Evolutionary conservation across 2,329 filamentous ascomycete genomes (phyloP), one percentile per base, ranked within the genome.

Genomic region (Helotiales sp.): DNA sequence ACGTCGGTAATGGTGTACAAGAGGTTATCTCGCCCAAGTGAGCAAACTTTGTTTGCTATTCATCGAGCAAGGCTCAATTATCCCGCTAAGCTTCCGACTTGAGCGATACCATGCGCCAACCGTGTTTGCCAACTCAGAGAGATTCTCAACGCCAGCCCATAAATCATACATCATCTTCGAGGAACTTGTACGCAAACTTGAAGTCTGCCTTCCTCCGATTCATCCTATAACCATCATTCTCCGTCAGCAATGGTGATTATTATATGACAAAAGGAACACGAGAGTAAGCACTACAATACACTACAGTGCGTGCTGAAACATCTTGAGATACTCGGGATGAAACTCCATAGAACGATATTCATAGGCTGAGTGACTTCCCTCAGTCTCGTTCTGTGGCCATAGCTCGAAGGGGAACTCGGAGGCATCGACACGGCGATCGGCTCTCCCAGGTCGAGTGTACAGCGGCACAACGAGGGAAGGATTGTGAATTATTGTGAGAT

Each of bases 161-260:
- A 65, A 67, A 84, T 79, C 71, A 88, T 69, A 96, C 83, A 75
- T 97, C 93, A 72, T 98, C 93, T 75, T 98, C 93, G 66, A 98
- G 83, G 77, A 95, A 98, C 76, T 96, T 96, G 81, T 98, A 98
- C 59, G 91, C 89, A 76, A 98, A 98, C 77, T 96, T 96, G 81
- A 98, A 98, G 74, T 98, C 93, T 56, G 91, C 93, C 80, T 98
- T 97, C 73, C 93, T 82, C 66, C 93, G 90, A 75, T 98, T 98
- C 93, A 98, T 98, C 93, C 93, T 97, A 70, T 10, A 36, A 46
- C 13, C 24, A 31, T 40, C 40, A 31, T 38, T 48, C 27, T 56
- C 53, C 60, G 58, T 52, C 48, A 61, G 40, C 59, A 42, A 52
- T 33, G 12, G 36, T 34, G n/a, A 25, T 55, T 25, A 42, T 27